These are phyloP conservation scores for Alternaria gaisen DNA, from an alignment of 2,329 filamentous ascomycete species.

Conservation along the genomic window DNA sequence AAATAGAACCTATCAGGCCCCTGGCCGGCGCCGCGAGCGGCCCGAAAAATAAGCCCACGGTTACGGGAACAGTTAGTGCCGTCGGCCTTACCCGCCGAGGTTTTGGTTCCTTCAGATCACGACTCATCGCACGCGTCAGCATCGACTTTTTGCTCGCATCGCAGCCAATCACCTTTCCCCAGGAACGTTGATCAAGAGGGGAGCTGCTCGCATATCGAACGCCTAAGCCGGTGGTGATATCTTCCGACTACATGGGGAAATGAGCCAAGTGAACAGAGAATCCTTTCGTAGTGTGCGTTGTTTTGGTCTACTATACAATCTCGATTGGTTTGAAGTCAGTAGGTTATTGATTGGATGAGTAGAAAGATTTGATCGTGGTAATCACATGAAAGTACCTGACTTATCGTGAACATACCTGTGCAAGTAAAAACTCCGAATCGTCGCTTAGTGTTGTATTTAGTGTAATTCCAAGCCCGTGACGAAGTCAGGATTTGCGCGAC, in stretches of 20 bases:
- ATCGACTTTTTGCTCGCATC: slow-evolving; percentile 1
- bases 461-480: not conserved
- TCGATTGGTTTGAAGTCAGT: not conserved
- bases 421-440: not conserved
- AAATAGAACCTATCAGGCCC: slow-evolving; percentile 2
- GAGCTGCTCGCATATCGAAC: not conserved
- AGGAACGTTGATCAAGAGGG: not conserved
- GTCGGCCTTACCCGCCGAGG: slow-evolving; percentile 6
- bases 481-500: not conserved
- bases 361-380: not conserved
- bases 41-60: slow-evolving; percentile 3
- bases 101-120: not conserved
- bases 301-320: not conserved
- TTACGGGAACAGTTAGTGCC: slow-evolving; percentile 3
- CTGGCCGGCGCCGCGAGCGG: slow-evolving; percentile 4
- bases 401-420: not conserved
- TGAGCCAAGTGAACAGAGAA: not conserved
- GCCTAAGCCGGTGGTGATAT: not conserved
- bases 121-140: slow-evolving; percentile 7
- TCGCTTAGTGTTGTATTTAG: not conserved
- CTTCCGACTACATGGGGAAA: not conserved
- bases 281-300: not conserved
- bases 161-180: not conserved
- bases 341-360: not conserved
- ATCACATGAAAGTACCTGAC: not conserved